Evolutionary conservation across 176 grass and related monocot genomes (phyloP).

Genomic region (Tillandsia leiboldiana): DNA sequence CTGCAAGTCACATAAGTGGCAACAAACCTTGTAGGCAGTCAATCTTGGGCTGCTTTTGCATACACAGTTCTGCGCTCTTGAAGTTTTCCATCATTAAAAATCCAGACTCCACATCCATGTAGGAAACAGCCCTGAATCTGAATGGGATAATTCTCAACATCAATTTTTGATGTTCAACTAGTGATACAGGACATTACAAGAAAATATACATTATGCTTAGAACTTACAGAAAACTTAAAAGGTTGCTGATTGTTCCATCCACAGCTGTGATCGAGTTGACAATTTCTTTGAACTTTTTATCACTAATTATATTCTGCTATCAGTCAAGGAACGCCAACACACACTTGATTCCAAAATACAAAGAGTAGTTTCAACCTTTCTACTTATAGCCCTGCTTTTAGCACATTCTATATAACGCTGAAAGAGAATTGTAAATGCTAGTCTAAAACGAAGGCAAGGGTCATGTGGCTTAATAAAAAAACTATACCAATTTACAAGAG

Average conservation of each 20-base stretch:
- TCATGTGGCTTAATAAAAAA: no score
- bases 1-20: not conserved
- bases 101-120: constrained; percentile 78
- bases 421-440: not conserved
- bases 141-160: constrained; percentile 20
- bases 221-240: constrained; percentile 79
- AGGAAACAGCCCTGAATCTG: constrained; percentile 73
- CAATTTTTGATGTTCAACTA: constrained; percentile 9
- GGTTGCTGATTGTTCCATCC: constrained; percentile 56
- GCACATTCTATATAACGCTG: not conserved
- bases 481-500: no score
- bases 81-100: constrained; percentile 56
- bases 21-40: constrained; percentile 57
- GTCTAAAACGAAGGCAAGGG: no score
- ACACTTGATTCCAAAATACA: not conserved
- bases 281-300: constrained; percentile 67
- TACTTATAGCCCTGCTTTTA: not conserved
- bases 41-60: constrained; percentile 78
- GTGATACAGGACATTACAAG: constrained; percentile 2
- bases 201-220: constrained; percentile 16
- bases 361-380: not conserved
- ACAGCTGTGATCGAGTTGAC: constrained; percentile 52
- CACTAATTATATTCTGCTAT: constrained; percentile 54
- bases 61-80: constrained; percentile 43
- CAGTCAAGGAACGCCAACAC: constrained; percentile 9